Evolutionary conservation across 148 eudicot genomes (phyloP).

Genomic region (Mesembryanthemum crystallinum): DNA sequence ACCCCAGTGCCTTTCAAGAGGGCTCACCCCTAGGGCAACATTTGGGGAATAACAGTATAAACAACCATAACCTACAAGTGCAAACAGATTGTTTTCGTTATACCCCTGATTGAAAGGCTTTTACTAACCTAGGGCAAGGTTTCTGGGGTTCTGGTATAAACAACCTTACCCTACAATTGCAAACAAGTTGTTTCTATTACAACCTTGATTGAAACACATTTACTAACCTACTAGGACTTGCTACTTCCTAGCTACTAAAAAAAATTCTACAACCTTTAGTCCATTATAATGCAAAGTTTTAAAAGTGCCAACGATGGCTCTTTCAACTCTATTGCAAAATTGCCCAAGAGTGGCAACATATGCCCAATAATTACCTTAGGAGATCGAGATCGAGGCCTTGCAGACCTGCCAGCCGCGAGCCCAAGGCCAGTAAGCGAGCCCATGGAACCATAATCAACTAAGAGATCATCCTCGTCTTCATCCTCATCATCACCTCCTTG

Average conservation of each 20-base stretch:
- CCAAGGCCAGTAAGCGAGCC: constrained; percentile 45
- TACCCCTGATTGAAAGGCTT: not conserved
- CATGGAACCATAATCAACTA: constrained; percentile 46
- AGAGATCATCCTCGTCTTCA: constrained; percentile 67
- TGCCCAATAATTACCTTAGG: constrained; percentile 44
- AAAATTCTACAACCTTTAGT: not conserved
- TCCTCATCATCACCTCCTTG: constrained; percentile 48
- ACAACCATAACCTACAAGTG: no score
- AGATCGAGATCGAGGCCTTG: constrained; percentile 40
- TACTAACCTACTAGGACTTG: not conserved
- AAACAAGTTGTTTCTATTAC: not conserved
- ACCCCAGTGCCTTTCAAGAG: no score
- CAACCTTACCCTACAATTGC: not conserved
- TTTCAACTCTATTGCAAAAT: no score
- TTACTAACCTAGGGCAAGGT: not conserved
- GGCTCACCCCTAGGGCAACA: no score
- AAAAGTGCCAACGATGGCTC: no score
- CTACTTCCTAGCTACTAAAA: no score
- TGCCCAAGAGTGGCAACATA: not conserved
- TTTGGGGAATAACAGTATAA: no score
- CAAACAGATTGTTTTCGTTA: no score
- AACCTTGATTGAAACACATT: not conserved
- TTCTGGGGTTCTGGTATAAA: no score
- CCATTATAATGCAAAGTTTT: no score
- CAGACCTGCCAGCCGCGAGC: constrained; percentile 53